phyloP scores from a whole-genome alignment of 108 stramenopile species.

The Hondaea fermentalgiana region DNA sequence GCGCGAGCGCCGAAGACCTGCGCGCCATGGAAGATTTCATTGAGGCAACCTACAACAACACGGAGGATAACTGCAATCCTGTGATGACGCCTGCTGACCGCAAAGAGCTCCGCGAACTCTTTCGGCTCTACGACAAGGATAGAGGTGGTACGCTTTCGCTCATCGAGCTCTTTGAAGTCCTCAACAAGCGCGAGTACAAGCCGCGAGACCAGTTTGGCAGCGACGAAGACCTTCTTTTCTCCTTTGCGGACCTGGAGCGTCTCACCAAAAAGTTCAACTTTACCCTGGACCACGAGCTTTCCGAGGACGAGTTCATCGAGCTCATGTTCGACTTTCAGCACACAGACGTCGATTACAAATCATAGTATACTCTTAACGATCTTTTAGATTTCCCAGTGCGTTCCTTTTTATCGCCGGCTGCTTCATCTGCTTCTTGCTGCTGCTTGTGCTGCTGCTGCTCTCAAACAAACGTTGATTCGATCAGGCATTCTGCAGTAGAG shows the following conservation, averaged over 20 bases:
- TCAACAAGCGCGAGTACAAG: background rate
- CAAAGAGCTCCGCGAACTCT: background rate
- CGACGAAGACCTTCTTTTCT: background rate
- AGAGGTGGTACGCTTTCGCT: background rate
- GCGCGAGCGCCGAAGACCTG: background rate
- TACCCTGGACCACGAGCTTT: background rate
- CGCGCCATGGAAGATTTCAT: background rate
- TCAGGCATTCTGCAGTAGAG: too few species aligned
- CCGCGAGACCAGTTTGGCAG: background rate
- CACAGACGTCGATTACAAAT: background rate
- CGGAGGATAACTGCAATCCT: background rate
- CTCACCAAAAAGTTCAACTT: background rate
- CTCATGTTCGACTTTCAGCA: background rate
- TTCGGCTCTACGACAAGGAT: background rate
- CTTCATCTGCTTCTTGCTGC: background rate
- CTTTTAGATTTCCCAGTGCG: background rate
- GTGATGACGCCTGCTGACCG: background rate
- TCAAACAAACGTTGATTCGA: too few species aligned
- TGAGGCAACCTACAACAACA: background rate
- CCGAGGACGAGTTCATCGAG: conserved; percentile 1
- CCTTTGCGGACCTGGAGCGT: background rate
- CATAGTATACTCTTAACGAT: background rate
- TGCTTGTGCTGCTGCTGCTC: too few species aligned
- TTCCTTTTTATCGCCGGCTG: background rate
- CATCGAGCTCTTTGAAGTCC: background rate